These are phyloP conservation scores for Entomortierella chlamydospora DNA, from an alignment of 192 early-diverging fungal species.

Conservation along the genomic window DNA sequence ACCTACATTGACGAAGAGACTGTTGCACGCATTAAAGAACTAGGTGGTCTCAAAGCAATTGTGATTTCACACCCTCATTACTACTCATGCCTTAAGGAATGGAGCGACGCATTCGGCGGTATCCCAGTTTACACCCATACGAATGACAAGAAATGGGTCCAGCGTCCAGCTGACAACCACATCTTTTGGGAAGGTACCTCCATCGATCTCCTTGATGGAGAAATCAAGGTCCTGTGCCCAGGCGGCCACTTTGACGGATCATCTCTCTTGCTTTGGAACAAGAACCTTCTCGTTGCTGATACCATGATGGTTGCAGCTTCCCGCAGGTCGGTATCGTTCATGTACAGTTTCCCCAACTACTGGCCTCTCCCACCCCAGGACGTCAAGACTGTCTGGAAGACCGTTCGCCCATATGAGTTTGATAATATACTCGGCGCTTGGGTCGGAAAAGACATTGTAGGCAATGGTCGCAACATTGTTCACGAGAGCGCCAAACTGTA, in stretches of 20 bases:
- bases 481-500: conserved; percentile 21
- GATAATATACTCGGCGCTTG: conserved; percentile 32
- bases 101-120: conserved; percentile 42
- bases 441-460: conserved; percentile 34
- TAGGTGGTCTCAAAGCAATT: conserved; percentile 40
- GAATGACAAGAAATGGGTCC: conserved; percentile 42
- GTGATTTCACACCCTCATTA: conserved; percentile 52
- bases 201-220: conserved; percentile 39
- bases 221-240: conserved; percentile 34
- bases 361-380: conserved; percentile 24
- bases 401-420: conserved; percentile 27
- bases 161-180: conserved; percentile 34
- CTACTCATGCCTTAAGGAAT: conserved; percentile 37
- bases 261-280: conserved; percentile 38
- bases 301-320: conserved; percentile 48
- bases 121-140: conserved; percentile 39
- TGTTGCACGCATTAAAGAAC: conserved; percentile 17
- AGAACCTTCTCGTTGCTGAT: conserved; percentile 35
- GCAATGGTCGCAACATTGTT: conserved; percentile 26
- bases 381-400: conserved; percentile 29
- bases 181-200: conserved; percentile 40
- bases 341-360: conserved; percentile 54
- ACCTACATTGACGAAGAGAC: conserved; percentile 46
- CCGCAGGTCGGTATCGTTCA: conserved; percentile 49
- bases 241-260: conserved; percentile 53